Conservation (phyloP, 202 grass and related monocot species). For the Zoysia matrella region DNA sequence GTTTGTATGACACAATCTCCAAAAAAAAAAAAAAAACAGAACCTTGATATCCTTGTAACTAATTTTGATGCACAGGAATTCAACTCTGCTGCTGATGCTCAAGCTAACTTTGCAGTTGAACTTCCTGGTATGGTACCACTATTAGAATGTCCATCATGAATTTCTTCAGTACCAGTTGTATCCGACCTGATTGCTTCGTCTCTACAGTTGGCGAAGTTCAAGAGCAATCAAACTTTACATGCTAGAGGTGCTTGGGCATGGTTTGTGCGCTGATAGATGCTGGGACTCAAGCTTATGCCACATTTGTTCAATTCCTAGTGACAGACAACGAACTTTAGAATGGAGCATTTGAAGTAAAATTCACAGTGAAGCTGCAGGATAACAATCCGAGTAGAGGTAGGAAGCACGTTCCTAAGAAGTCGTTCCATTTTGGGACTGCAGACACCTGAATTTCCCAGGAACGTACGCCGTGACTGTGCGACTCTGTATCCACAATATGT, state of each 20-base stretch:
- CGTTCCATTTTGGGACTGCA: not conserved
- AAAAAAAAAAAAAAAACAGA: not conserved
- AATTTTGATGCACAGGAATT: constrained; percentile 56
- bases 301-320: constrained; percentile 3
- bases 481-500: not conserved
- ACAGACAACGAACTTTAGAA: not conserved
- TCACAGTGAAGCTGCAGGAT: not conserved
- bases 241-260: constrained; percentile 6
- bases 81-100: constrained; percentile 66
- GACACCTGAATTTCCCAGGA: not conserved
- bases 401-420: not conserved
- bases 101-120: constrained; percentile 52
- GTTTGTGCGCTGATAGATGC: not conserved
- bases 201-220: constrained; percentile 69
- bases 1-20: not conserved
- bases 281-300: constrained; percentile 6
- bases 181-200: constrained; percentile 25
- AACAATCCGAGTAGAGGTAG: not conserved
- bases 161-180: not conserved
- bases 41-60: not conserved
- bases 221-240: constrained; percentile 43
- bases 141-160: not conserved
- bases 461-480: not conserved
- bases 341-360: not conserved
- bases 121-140: constrained; percentile 38